These are phyloP conservation scores for Mercurialis annua DNA, from an alignment of 345 rosid genomes.

Conservation along the genomic window DNA sequence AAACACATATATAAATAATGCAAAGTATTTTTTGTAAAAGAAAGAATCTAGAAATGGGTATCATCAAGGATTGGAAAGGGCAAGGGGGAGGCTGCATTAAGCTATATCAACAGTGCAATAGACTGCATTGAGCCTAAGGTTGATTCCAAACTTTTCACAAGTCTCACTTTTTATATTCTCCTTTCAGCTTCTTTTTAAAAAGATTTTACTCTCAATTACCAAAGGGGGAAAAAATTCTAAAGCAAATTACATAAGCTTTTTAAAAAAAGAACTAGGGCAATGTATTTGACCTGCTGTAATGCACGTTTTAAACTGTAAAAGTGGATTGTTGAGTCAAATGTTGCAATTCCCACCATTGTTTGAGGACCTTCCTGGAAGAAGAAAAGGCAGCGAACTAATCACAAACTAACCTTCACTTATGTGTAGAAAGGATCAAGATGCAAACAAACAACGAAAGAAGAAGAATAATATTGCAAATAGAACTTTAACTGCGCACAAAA, in stretches of 20 bases:
- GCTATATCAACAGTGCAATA: neutral
- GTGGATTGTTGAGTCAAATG: slow-evolving; percentile 84
- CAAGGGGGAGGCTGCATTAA: neutral
- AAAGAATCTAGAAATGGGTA: neutral
- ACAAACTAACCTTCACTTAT: neutral
- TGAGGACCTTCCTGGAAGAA: slow-evolving; percentile 80
- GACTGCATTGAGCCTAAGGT: neutral
- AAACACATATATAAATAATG: neutral
- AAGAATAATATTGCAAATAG: neutral
- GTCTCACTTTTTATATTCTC: neutral
- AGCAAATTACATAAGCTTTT: neutral
- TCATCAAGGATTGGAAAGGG: neutral
- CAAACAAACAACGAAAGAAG: neutral
- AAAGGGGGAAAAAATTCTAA: neutral
- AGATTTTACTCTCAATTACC: neutral
- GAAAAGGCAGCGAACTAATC: neutral
- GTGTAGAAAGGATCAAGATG: no score
- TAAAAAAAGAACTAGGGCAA: neutral
- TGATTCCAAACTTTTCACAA: neutral
- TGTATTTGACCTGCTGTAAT: slow-evolving; percentile 50
- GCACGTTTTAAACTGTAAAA: slow-evolving; percentile 89
- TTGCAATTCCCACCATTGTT: slow-evolving; percentile 91
- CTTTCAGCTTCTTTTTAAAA: neutral
- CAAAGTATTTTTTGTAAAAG: neutral
- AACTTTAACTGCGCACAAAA: neutral